Evolutionary conservation across 768 basidiomycete genomes (phyloP).

Genomic region (Kwoniella bestiolae): DNA sequence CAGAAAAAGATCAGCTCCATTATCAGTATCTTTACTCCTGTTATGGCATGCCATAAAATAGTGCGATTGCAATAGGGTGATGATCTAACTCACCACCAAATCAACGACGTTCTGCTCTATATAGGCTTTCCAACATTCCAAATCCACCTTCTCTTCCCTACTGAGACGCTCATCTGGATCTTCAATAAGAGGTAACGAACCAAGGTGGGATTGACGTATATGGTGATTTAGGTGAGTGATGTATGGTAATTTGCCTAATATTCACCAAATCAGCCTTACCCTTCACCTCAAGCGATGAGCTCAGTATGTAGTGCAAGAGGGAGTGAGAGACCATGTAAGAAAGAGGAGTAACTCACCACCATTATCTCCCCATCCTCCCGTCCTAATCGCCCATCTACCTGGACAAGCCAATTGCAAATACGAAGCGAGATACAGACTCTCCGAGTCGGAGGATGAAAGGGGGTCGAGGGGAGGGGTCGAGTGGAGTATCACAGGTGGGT

Average conservation of each 20-base stretch:
- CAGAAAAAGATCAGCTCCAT: background rate
- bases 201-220: constrained; percentile 28
- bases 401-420: constrained; percentile 35
- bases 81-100: constrained; percentile 34
- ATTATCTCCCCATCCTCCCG: constrained; percentile 30
- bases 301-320: background rate
- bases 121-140: constrained; percentile 39
- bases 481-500: constrained; percentile 30
- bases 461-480: constrained; percentile 33
- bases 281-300: background rate
- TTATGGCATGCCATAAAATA: no score
- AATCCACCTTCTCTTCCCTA: constrained; percentile 29
- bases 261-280: background rate
- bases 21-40: background rate
- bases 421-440: constrained; percentile 37
- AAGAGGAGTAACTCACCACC: constrained; percentile 33
- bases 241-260: constrained; percentile 41
- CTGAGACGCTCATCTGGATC: constrained; percentile 34
- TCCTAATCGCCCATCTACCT: constrained; percentile 30
- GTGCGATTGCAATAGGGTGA: no score
- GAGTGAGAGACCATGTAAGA: background rate
- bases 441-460: constrained; percentile 36
- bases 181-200: constrained; percentile 27
- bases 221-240: constrained; percentile 37
- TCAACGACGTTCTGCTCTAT: constrained; percentile 46